Evolutionary conservation across 331 rosid species (phyloP), one percentile per base, ranked within the genome.

Genomic region (Erythrophleum ivorense): DNA sequence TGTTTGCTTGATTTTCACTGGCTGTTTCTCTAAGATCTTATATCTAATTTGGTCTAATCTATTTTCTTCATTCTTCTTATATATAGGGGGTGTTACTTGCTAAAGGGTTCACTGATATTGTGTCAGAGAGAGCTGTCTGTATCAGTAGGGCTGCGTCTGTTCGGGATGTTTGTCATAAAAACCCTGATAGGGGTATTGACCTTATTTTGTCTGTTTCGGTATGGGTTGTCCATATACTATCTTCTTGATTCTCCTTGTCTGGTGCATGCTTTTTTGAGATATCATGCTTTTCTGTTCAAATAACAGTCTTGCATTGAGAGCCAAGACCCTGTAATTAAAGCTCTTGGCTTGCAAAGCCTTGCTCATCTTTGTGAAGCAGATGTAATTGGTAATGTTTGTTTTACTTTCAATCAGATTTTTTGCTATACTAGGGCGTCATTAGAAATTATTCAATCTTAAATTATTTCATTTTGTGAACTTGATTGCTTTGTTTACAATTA

Each of bases 151-250:
- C 99, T 46, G 92, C 94, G 87, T 95, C 98, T 62, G 86, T 95
- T 77, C 92, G 95, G 75, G 98, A 93, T 87, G 95, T 95, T 84
- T 95, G 98, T 90, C 91, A 85, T 83, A 93, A 82, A 88, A 87
- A 85, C 85, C 92, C 98, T 79, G 99, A 95, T 78, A 86, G 98
- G 96, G 99, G 99, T 46, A 88, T 95, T 83, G 99, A 91, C 81
- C 96, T 95, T 82, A 89, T 95, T 85, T 88, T 95, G 88, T 93
- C 98, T 81, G 97, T 95, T 87, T 91, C 98, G 84, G 99, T 95
- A 90, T 69, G 96, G 43, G 52, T 75, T 59, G 33, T 50, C 74
- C 48, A 62, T 67, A 9, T 19, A 49, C 36, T 74, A 2, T 74
- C 59, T 82, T 48, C 78, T 71, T 78, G 50, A 31, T 79, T 43